Evolutionary conservation across 2,329 filamentous ascomycete genomes (phyloP), one percentile per base, ranked within the genome.

Genomic region (Xylariaceae sp.): DNA sequence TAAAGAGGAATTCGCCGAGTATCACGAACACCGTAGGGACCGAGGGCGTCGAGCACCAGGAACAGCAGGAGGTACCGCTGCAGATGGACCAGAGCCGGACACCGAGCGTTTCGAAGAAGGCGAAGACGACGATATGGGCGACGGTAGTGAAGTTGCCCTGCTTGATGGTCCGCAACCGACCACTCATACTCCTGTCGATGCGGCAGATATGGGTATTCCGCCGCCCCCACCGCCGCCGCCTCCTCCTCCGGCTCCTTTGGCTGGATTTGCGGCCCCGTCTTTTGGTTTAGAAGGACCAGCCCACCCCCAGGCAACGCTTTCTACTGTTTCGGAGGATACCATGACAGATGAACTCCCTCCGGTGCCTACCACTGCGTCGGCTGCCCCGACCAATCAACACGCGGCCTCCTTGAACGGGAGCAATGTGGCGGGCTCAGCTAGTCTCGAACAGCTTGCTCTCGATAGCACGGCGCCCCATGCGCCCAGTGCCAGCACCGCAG

Each of bases 1-100:
- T 0, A 61, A 65, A 9, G 55, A 60, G 1, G 58, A 63, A 21
- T 76, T 73, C 34, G 61, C 66, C 25, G 59, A 63, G 28, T 52
- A 47, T 25, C 50, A 43, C 10, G 44, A 50, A 17, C n/a, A n/a
- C 8, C 21, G 8, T 13, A 26, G 6, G 5, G 24, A 26, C 15
- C 36, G 39, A 30, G 43, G 41, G 41, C 42, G 43, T 31, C 23
- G 23, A 10, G 27, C 36, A 13, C 33, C 26, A 11, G 23, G 36
- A 8, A 31, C 39, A 19, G 33, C 31, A 30, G 44, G 36, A 12
- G 40, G 35, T 7, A 31, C 39, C 19, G 33, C 31, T 28, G 44
- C 35, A 12, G 40, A 35, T 7, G 24, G 7, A 5, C 33, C 36
- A 6, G 17, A 37, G 2, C 35, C 40, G 7, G 49, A 55, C 18